These are phyloP conservation scores for Lathyrus aphaca DNA, from an alignment of 306 rosid genomes.

Conservation along the genomic window DNA sequence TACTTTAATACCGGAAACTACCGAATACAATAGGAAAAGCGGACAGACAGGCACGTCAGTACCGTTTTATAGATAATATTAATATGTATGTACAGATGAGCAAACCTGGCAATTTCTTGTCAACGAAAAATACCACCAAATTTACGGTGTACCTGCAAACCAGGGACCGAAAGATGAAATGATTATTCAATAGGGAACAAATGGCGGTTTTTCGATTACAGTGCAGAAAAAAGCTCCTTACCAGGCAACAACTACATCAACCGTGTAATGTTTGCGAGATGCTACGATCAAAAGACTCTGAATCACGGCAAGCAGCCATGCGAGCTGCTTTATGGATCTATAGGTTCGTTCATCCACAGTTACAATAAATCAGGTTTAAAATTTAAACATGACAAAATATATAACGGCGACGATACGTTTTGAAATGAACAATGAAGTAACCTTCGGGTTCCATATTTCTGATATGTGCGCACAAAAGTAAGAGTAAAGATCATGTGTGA, in stretches of 20 bases:
- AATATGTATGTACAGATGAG: not conserved
- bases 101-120: slow-evolving; percentile 88
- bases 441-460: slow-evolving; percentile 87
- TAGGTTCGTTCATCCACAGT: slow-evolving; percentile 37
- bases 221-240: slow-evolving; percentile 38
- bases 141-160: slow-evolving; percentile 91
- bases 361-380: slow-evolving; percentile 31
- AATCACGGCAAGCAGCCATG: slow-evolving; percentile 81
- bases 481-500: slow-evolving; percentile 98
- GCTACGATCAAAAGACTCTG: slow-evolving; percentile 94
- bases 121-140: slow-evolving; percentile 85
- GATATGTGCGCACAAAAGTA: slow-evolving; percentile 83
- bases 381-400: slow-evolving; percentile 4
- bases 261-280: slow-evolving; percentile 98
- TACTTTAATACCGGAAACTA: not conserved
- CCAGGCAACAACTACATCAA: slow-evolving; percentile 99
- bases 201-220: not conserved
- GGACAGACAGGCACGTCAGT: not conserved
- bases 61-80: too few species aligned
- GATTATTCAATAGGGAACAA: slow-evolving; percentile 20
- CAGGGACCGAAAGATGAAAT: slow-evolving; percentile 28
- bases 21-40: not conserved
- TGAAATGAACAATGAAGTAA: slow-evolving; percentile 5
- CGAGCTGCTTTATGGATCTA: slow-evolving; percentile 81
- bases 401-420: not conserved